Conservation (phyloP, 305 asterid genomes). For the Plantago rigida region DNA sequence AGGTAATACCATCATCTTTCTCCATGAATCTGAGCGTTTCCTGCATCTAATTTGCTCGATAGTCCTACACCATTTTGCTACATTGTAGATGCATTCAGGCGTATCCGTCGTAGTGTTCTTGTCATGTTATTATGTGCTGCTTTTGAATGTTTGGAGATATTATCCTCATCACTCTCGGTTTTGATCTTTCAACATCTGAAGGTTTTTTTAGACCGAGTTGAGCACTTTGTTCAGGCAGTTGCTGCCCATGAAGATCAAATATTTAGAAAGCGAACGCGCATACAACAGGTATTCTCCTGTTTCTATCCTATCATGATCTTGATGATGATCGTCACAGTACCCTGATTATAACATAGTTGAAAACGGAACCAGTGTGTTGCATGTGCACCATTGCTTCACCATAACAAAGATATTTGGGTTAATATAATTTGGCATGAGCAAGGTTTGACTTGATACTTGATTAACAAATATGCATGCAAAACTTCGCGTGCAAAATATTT, state of each 20-base stretch:
- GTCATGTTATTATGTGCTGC: constrained; percentile 9
- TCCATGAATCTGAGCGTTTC: neutral
- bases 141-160: constrained; percentile 11
- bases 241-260: constrained; percentile 81
- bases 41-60: constrained; percentile 17
- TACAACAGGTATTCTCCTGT: constrained; percentile 55
- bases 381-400: constrained; percentile 14
- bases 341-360: constrained; percentile 16
- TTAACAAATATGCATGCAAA: too few species aligned
- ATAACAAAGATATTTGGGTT: neutral
- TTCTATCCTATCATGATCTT: constrained; percentile 21
- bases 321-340: constrained; percentile 10
- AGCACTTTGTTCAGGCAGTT: constrained; percentile 82
- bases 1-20: constrained; percentile 53
- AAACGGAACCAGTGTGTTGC: constrained; percentile 18
- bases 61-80: neutral
- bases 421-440: neutral
- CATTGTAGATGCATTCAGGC: constrained; percentile 12
- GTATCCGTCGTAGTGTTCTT: constrained; percentile 4
- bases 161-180: constrained; percentile 13
- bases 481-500: too few species aligned
- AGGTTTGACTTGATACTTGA: too few species aligned
- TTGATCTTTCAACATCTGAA: constrained; percentile 29
- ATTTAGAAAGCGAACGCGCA: constrained; percentile 81
- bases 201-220: constrained; percentile 84